Base-by-base conservation (phyloP, 2,329 filamentous ascomycete genomes). In the Stylonectria norvegica region DNA sequence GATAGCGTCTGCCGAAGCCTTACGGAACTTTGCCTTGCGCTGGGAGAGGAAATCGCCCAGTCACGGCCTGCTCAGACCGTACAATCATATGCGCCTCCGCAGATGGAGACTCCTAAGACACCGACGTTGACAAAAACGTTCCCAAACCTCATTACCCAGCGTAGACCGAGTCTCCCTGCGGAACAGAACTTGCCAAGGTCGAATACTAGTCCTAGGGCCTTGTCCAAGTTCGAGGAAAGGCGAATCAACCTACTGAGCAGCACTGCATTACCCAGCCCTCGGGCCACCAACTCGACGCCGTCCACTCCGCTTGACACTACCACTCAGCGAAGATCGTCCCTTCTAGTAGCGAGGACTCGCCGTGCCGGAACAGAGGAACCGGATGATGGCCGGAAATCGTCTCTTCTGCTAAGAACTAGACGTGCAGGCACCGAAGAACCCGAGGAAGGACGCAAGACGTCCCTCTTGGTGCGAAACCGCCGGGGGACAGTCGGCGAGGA, bases 1-100 rank as follows among this genome's bases (percentile, higher is more conserved):
- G 91, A 98, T 60, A 89, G 86, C 58, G 81, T 98, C 60, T 97
- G 93, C 62, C 85, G 91, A 38, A 93, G 86, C 57, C 69, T 98
- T 50, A 97, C 91, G 0, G 93, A 98, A 63, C 73, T 98, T 5
- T 95, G 89, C 59, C 78, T 98, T 40, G 86, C 89, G 1, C 70
- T 98, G 38, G 82, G 83, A 20, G 85, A 87, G 48, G 78, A 80
- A 28, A 61, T 60, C 4, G 57, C 61, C 2, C 65, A 66, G 36
- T 47, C 50, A 14, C 70, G 69, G 47, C 52, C 59, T 20, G 49
- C 41, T 9, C 54, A 49, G 27, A 39, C 42, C 11, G 39, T 53
- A 2, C 45, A 48, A 25, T 37, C 45, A 19, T 33, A 37, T 9
- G 32, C 34, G 17, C 29, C 36, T 16, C 55, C 50, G 20, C 33